Evolutionary conservation across 768 basidiomycete species (phyloP).

Genomic region (Boletales sp.): DNA sequence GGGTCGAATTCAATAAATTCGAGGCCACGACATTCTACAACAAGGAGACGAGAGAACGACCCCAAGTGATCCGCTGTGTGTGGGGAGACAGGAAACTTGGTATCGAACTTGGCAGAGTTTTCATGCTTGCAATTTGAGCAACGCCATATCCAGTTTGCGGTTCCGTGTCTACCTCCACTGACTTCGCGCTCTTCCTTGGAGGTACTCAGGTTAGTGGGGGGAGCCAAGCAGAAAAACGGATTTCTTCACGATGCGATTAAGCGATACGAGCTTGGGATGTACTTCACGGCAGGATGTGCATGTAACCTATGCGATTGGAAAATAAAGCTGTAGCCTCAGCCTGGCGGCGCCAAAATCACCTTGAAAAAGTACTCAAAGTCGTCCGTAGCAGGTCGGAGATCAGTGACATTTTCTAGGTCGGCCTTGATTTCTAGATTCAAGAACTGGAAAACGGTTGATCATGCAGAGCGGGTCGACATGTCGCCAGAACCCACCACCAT

Average conservation of each 20-base stretch:
- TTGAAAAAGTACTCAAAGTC: constrained; percentile 82
- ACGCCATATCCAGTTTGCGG: constrained; percentile 79
- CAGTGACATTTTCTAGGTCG: constrained; percentile 75
- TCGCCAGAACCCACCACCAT: constrained; percentile 50
- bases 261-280: constrained; percentile 66
- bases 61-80: constrained; percentile 61
- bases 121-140: constrained; percentile 78
- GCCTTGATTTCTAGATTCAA: constrained; percentile 71
- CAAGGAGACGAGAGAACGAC: constrained; percentile 60
- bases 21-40: constrained; percentile 82
- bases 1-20: constrained; percentile 81
- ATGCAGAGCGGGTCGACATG: not conserved
- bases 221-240: not conserved
- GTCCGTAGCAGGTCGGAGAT: constrained; percentile 58
- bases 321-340: too few relatives aligned
- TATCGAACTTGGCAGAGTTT: constrained; percentile 76
- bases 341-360: constrained; percentile 33
- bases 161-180: constrained; percentile 62
- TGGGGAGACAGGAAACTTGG: constrained; percentile 40
- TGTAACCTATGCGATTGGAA: constrained; percentile 48
- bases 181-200: constrained; percentile 62
- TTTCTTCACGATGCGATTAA: constrained; percentile 61
- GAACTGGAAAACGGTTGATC: constrained; percentile 19
- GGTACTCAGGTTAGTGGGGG: constrained; percentile 3
- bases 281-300: constrained; percentile 77